These are phyloP conservation scores for Metarhizium sp. DNA, from an alignment of 2,329 filamentous ascomycete species.

Conservation along the genomic window DNA sequence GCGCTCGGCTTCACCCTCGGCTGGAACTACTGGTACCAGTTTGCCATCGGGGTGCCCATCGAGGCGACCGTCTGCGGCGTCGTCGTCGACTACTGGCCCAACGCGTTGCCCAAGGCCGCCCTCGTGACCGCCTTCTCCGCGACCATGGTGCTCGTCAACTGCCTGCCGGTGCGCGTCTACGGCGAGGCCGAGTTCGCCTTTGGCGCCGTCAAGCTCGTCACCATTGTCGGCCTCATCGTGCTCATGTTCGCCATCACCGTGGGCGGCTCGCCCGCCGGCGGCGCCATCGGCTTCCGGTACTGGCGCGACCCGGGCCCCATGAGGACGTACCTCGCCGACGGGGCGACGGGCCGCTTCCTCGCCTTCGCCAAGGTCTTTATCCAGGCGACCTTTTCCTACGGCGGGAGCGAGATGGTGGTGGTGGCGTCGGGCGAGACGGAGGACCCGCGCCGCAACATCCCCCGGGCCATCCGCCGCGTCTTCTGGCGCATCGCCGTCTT, in stretches of 20 bases:
- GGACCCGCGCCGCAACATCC: slow-evolving; percentile 25
- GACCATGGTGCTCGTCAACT: slow-evolving; percentile 28
- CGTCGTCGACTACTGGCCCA: slow-evolving; percentile 35
- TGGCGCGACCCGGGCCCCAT: slow-evolving; percentile 34
- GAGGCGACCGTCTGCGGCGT: slow-evolving; percentile 37
- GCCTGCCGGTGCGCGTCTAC: slow-evolving; percentile 33
- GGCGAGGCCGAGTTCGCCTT: slow-evolving; percentile 45
- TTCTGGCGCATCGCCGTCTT: slow-evolving; percentile 27
- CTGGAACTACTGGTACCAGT: slow-evolving; percentile 43
- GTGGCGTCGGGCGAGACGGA: slow-evolving; percentile 27
- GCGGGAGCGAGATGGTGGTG: slow-evolving; percentile 30
- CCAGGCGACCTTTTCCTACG: slow-evolving; percentile 37
- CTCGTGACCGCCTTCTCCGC: slow-evolving; percentile 28
- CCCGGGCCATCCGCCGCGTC: slow-evolving; percentile 22
- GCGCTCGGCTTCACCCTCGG: slow-evolving; percentile 38
- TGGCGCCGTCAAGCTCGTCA: slow-evolving; percentile 37
- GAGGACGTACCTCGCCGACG: slow-evolving; percentile 29
- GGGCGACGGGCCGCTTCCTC: slow-evolving; percentile 29
- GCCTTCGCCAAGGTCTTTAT: slow-evolving; percentile 36
- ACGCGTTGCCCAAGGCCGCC: slow-evolving; percentile 16
- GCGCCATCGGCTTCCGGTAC: slow-evolving; percentile 35
- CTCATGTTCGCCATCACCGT: slow-evolving; percentile 39
- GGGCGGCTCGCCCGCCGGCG: slow-evolving; percentile 32
- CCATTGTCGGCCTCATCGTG: slow-evolving; percentile 39
- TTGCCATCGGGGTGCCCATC: slow-evolving; percentile 38